A percentile compares a stretch with the other conserved stretches of the same genome.
These are phyloP conservation scores for Fusarium incarnatum DNA, from an alignment of 2,329 filamentous ascomycete species.

Conservation along the genomic window DNA sequence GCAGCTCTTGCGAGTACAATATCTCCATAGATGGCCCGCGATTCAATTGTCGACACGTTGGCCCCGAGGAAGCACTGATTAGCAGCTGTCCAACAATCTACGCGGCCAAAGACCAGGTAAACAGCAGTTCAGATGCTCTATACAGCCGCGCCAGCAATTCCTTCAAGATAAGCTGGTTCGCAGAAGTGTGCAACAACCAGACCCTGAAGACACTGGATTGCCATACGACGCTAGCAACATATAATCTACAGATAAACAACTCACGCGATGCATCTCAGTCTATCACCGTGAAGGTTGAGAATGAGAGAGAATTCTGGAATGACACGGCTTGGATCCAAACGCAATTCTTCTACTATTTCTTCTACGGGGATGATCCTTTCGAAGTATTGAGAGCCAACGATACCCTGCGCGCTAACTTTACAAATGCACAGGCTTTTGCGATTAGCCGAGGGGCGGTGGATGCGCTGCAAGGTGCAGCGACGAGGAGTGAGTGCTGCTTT, in stretches of 20 bases:
- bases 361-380: background rate
- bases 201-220: background rate
- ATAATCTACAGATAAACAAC: background rate
- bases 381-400: background rate
- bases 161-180: background rate
- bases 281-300: background rate
- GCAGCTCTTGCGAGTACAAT: background rate
- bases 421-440: background rate
- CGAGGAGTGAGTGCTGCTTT: background rate
- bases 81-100: background rate
- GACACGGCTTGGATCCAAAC: background rate
- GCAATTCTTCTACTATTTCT: background rate
- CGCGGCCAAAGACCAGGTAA: background rate
- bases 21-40: background rate
- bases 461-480: background rate
- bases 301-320: background rate
- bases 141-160: background rate
- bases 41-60: background rate
- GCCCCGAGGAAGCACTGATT: background rate
- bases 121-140: background rate
- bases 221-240: background rate
- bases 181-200: background rate
- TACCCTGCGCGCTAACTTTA: background rate
- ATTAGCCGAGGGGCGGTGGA: background rate
- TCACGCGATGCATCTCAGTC: background rate